A percentile compares a stretch with the other conserved stretches of the same genome.
Evolutionary conservation across 2,329 filamentous ascomycete species (phyloP).

Genomic region (Thielaviopsis populi): DNA sequence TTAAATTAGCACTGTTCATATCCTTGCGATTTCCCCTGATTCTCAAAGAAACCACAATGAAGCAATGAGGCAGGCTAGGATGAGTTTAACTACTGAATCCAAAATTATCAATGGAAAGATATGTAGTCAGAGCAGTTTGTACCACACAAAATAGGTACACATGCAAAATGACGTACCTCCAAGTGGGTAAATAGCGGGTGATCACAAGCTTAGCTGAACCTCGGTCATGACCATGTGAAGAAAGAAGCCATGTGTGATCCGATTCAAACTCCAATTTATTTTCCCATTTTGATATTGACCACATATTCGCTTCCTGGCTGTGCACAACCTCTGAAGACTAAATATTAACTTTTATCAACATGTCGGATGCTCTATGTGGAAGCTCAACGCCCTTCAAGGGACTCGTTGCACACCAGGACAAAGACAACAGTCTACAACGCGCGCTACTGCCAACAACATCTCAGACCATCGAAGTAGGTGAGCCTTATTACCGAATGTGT

Average conservation of each 20-base stretch:
- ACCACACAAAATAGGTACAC: neutral
- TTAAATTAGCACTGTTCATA: too few species aligned
- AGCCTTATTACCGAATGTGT: neutral
- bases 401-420: conserved; percentile 29
- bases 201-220: neutral
- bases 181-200: conserved; percentile 2
- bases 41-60: too few species aligned
- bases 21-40: too few species aligned
- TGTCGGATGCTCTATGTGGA: conserved; percentile 31
- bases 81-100: too few species aligned
- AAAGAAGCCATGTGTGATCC: neutral
- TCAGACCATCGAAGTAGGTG: neutral
- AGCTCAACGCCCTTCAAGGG: conserved; percentile 31
- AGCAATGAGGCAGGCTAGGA: neutral
- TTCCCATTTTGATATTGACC: neutral
- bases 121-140: neutral
- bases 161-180: neutral
- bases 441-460: neutral
- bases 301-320: neutral
- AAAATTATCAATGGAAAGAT: neutral
- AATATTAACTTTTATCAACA: conserved; percentile 17
- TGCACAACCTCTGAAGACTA: neutral
- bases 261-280: neutral
- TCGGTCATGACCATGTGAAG: neutral
- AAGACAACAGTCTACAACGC: conserved; percentile 28